Conservation (phyloP, 345 rosid genomes). For the Citrus mangshanensis region DNA sequence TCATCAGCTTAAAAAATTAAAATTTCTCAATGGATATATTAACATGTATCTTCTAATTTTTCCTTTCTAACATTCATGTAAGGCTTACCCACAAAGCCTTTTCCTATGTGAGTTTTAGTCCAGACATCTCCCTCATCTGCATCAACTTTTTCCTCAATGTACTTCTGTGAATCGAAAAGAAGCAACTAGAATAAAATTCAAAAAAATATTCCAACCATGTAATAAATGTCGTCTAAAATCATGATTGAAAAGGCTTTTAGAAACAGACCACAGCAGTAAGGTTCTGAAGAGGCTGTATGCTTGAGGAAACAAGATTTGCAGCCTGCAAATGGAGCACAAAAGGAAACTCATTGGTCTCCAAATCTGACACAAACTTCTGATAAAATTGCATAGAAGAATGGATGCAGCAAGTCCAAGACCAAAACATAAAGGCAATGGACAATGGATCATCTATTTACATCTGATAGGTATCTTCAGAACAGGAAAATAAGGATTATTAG, state of each 20-base stretch:
- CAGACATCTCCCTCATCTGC: conserved; percentile 45
- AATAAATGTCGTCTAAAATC: background rate
- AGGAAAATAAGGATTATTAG: background rate
- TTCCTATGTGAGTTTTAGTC: conserved; percentile 49
- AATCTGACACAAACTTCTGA: background rate
- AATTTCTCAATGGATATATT: background rate
- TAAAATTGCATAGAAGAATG: background rate
- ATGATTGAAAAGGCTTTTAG: background rate
- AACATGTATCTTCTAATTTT: background rate
- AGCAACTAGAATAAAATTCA: background rate
- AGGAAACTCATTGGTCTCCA: background rate
- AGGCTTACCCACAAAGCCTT: conserved; percentile 66
- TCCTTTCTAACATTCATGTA: background rate
- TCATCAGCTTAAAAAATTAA: background rate
- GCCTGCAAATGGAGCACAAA: conserved; percentile 38
- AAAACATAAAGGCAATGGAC: background rate
- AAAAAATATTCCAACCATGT: background rate
- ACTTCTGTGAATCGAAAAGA: conserved; percentile 34
- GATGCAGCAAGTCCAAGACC: background rate
- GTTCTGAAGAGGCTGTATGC: conserved; percentile 83
- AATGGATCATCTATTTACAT: background rate
- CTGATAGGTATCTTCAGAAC: background rate
- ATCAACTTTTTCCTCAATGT: conserved; percentile 49
- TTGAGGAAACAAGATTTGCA: conserved; percentile 66
- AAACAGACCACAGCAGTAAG: conserved; percentile 48